These are phyloP conservation scores for Emmonsia crescens DNA, from an alignment of 2,329 filamentous ascomycete species.

Conservation along the genomic window DNA sequence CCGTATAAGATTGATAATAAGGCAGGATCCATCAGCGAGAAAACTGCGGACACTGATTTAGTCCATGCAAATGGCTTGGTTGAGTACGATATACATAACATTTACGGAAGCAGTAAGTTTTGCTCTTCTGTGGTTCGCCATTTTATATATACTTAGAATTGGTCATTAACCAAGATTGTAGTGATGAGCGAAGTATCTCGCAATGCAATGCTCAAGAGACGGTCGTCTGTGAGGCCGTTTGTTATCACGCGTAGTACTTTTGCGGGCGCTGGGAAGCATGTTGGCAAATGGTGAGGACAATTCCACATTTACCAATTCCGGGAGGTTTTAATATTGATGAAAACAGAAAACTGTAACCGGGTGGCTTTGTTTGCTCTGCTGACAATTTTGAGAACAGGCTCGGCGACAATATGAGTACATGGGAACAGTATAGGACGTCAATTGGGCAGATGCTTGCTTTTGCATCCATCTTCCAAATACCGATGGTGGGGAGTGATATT, in stretches of 20 bases:
- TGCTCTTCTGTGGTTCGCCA: not conserved
- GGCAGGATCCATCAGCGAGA: slow-evolving; percentile 36
- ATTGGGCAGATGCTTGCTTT: slow-evolving; percentile 52
- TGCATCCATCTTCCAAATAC: slow-evolving; percentile 54
- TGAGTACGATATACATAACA: slow-evolving; percentile 60
- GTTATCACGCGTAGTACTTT: slow-evolving; percentile 62
- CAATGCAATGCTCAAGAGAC: slow-evolving; percentile 49
- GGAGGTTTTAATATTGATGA: not conserved
- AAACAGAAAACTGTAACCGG: not conserved
- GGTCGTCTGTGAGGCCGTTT: slow-evolving; percentile 50
- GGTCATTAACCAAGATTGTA: slow-evolving; percentile 9
- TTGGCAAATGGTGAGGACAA: slow-evolving; percentile 36
- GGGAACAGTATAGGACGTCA: slow-evolving; percentile 49
- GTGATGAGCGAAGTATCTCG: slow-evolving; percentile 56
- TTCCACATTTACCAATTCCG: not conserved
- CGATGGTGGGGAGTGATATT: slow-evolving; percentile 60
- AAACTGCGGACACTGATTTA: slow-evolving; percentile 51
- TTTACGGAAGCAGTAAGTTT: slow-evolving; percentile 49
- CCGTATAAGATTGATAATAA: slow-evolving; percentile 52
- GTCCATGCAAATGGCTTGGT: slow-evolving; percentile 51
- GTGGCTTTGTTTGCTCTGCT: not conserved
- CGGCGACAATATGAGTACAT: slow-evolving; percentile 50
- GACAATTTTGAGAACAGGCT: slow-evolving; percentile 29
- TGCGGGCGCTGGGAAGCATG: slow-evolving; percentile 49
- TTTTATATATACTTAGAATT: not conserved